Evolutionary conservation across 331 rosid genomes (phyloP), one percentile per base, ranked within the genome.

Genomic region (Malus hybrid): DNA sequence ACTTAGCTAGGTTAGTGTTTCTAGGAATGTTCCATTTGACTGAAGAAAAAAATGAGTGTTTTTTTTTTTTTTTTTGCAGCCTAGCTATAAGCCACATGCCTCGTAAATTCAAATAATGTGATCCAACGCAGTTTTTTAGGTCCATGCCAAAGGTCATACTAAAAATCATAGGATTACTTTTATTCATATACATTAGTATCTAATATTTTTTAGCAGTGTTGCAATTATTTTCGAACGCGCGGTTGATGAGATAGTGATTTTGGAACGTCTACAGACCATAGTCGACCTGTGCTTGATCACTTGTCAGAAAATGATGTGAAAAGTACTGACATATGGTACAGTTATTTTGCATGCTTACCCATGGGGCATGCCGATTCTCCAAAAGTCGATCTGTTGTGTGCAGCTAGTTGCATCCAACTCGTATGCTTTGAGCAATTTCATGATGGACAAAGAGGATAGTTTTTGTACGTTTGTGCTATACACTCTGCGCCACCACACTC

Each of bases 401-500:
- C 75, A 71, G 66, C 65, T 72, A 60, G 65, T 60, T 32, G 44
- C 46, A 15, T 72, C 67, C 67, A 71, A 63, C 67, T 63, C 18
- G 19, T 63, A 63, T 63, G 67, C 66, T 13, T 31, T 39, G 29
- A 54, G 76, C 54, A 57, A 59, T 57, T 34, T 59, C 67, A 72
- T 57, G 67, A 57, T 72, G 36, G 39, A 10, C 48, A 24, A 13
- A 59, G 31, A 22, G 1, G 32, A 24, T 11, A 62, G 67, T 28
- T 32, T 32, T 65, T 18, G 69, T 31, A 65, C 69, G 31, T 65
- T 65, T 65, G 46, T 31, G 29, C 46, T 39, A 39, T 39, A 39
- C 46, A 39, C 46, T 9, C 46, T 39, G 46, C 46, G 46, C 61
- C 77, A 73, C 69, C 70, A 62, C 77, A 61, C 61, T 27, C 10